Conservation (phyloP, 2,329 filamentous ascomycete species). For the Xylariaceae sp. region DNA sequence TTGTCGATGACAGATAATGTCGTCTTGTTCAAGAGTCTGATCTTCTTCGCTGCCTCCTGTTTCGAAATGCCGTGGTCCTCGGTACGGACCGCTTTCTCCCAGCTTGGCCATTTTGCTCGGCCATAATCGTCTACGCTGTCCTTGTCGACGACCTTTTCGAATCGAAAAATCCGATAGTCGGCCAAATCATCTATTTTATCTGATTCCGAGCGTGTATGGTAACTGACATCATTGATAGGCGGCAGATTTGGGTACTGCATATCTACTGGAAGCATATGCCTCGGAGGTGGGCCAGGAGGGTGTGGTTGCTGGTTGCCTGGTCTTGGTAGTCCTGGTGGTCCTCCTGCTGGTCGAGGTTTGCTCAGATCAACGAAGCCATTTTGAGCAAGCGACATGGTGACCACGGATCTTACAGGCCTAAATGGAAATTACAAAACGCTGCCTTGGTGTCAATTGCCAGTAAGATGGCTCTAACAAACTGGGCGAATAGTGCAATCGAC, state of each 20-base stretch:
- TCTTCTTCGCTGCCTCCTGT: conserved; percentile 33
- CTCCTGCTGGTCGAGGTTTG: background rate
- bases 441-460: no score
- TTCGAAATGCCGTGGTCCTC: conserved; percentile 37
- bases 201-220: conserved; percentile 34
- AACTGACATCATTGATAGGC: conserved; percentile 35
- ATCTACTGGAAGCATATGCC: conserved; percentile 6
- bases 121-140: conserved; percentile 37
- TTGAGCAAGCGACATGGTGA: no score
- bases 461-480: no score
- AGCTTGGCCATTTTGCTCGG: conserved; percentile 32
- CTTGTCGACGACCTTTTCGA: conserved; percentile 36
- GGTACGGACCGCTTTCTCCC: conserved; percentile 36
- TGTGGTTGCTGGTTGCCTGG: conserved; percentile 6
- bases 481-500: no score
- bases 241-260: conserved; percentile 1
- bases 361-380: no score
- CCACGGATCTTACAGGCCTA: no score
- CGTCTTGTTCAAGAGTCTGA: conserved; percentile 35
- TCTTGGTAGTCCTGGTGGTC: background rate
- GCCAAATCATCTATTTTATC: conserved; percentile 39
- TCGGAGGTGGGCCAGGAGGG: conserved; percentile 6
- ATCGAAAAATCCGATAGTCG: conserved; percentile 38
- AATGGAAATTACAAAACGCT: no score
- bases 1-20: conserved; percentile 36